phyloP scores from a whole-genome alignment of 495 filamentous ascomycete species.

The Paragyromitra xinjiangensis region DNA sequence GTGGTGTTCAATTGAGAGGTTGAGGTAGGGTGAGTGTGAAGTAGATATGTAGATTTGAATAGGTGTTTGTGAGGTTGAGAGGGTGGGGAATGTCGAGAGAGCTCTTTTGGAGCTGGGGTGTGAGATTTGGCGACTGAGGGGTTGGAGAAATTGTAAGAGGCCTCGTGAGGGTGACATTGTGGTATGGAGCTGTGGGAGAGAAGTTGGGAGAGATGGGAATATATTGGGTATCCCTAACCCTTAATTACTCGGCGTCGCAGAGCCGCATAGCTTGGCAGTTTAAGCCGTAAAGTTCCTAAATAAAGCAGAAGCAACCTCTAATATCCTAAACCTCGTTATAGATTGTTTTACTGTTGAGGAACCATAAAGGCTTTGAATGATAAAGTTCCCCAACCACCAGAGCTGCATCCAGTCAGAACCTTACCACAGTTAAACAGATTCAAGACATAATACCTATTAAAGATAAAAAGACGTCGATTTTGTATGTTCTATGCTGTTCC shows the following conservation, averaged over 20 bases:
- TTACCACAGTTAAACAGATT: too few relatives aligned
- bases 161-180: constrained; percentile 60
- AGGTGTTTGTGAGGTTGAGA: constrained; percentile 48
- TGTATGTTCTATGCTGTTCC: too few relatives aligned
- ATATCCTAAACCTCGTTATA: too few relatives aligned
- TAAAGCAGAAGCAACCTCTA: background rate
- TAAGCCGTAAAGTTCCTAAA: background rate
- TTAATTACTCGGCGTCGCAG: constrained; percentile 5
- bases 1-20: constrained; percentile 94
- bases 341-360: too few relatives aligned
- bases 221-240: constrained; percentile 2
- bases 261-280: constrained; percentile 5
- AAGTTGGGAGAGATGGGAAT: background rate
- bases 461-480: too few relatives aligned
- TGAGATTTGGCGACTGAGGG: background rate
- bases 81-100: constrained; percentile 28
- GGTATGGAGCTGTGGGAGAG: constrained; percentile 15
- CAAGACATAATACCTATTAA: too few relatives aligned
- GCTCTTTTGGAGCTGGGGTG: background rate
- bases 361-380: too few relatives aligned
- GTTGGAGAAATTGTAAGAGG: background rate
- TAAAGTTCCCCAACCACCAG: too few relatives aligned
- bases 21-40: constrained; percentile 80
- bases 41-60: constrained; percentile 78
- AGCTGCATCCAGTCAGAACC: too few relatives aligned